phyloP scores from a whole-genome alignment of 148 eudicot genomes.

The Rhododendron mucronatum region DNA sequence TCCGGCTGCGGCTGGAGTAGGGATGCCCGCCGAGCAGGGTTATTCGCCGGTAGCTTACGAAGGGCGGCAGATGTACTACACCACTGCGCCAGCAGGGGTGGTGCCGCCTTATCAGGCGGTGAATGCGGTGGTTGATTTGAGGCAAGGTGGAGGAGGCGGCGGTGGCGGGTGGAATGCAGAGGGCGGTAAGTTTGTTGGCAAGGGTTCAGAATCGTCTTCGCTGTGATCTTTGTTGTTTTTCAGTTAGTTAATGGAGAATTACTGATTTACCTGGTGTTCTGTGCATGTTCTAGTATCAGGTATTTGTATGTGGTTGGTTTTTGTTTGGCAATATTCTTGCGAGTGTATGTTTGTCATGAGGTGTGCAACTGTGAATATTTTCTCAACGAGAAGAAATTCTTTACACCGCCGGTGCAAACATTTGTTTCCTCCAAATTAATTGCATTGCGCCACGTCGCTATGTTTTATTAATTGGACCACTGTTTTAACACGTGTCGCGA shows the following conservation, averaged over 20 bases:
- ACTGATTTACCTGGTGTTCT: background rate
- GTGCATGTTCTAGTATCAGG: background rate
- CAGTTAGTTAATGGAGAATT: background rate
- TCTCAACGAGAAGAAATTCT: no score
- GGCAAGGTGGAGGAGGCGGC: constrained; percentile 13
- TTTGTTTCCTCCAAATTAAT: no score
- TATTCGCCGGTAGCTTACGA: constrained; percentile 37
- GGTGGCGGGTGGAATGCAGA: constrained; percentile 18
- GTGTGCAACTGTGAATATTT: background rate
- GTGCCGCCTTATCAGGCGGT: constrained; percentile 27
- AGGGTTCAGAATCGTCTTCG: constrained; percentile 11
- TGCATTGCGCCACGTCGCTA: no score
- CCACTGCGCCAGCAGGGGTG: constrained; percentile 20
- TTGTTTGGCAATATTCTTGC: background rate
- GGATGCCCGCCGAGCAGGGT: constrained; percentile 16
- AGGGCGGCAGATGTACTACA: constrained; percentile 54
- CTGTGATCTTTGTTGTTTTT: constrained; percentile 17
- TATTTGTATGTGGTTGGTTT: background rate
- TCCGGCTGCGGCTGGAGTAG: background rate
- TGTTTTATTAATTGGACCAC: no score
- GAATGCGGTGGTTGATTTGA: constrained; percentile 19
- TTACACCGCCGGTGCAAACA: no score
- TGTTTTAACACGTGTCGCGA: no score
- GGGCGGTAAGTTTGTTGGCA: constrained; percentile 16
- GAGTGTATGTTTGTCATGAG: background rate